Percentiles rank a stretch among this genome's conserved stretches.
Conservation (phyloP, 345 rosid species). For the Sonneratia alba region DNA sequence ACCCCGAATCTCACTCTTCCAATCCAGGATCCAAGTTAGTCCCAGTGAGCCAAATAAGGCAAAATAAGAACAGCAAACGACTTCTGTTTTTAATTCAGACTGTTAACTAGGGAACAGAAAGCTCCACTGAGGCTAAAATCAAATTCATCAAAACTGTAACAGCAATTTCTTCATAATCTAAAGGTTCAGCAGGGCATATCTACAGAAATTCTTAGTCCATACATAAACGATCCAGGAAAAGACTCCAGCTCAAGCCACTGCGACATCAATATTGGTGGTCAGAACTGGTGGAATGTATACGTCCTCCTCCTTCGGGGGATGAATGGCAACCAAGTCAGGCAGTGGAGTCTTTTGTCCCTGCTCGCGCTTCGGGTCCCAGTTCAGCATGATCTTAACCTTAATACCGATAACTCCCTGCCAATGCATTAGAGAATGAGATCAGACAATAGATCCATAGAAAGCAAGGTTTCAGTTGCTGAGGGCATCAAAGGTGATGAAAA, state of each 20-base stretch:
- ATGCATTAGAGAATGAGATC: background rate
- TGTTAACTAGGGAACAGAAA: background rate
- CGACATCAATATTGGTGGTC: background rate
- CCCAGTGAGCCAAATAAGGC: background rate
- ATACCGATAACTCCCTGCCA: conserved; percentile 34
- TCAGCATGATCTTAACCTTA: conserved; percentile 39
- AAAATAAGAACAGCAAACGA: background rate
- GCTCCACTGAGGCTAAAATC: background rate
- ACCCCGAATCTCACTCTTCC: background rate
- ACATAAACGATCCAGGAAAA: too few relatives aligned
- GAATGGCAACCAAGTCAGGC: conserved; percentile 34
- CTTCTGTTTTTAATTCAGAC: background rate
- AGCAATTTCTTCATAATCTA: too few relatives aligned
- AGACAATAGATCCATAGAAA: background rate
- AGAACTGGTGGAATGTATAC: conserved; percentile 8
- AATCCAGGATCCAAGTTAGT: background rate
- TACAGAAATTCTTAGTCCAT: too few relatives aligned
- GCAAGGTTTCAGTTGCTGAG: background rate
- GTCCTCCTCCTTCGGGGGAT: conserved; percentile 36
- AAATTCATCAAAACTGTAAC: too few relatives aligned
- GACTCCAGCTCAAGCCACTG: too few relatives aligned
- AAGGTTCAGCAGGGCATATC: too few relatives aligned
- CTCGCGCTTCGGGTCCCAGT: conserved; percentile 41
- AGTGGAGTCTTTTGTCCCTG: conserved; percentile 27
- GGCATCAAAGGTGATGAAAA: background rate